Percentiles rank a stretch among this genome's conserved stretches.
These are phyloP conservation scores for Ottelia alismoides DNA, from an alignment of 106 monocot genomes.

Conservation along the genomic window DNA sequence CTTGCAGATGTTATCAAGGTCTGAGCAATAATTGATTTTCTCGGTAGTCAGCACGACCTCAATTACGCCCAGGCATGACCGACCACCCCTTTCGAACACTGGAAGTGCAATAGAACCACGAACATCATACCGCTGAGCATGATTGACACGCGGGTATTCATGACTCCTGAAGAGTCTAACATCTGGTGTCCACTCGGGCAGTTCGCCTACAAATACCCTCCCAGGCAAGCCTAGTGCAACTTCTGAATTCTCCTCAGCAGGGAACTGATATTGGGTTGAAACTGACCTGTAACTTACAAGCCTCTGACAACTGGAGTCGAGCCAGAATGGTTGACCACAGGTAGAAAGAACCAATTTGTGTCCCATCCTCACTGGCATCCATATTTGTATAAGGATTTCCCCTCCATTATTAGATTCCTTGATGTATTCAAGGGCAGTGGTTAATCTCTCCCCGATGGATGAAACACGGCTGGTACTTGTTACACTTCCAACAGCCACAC, in stretches of 20 bases:
- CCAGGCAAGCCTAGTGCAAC: slow-evolving; percentile 62
- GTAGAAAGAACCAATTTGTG: slow-evolving; percentile 49
- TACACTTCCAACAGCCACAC: too few species aligned
- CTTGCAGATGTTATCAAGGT: slow-evolving; percentile 65
- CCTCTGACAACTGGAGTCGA: slow-evolving; percentile 27
- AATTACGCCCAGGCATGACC: slow-evolving; percentile 59
- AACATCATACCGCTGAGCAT: slow-evolving; percentile 44
- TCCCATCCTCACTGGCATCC: slow-evolving; percentile 46
- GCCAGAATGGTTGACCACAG: slow-evolving; percentile 50
- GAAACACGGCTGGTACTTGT: not conserved
- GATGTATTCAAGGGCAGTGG: slow-evolving; percentile 11
- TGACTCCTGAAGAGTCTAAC: slow-evolving; percentile 50
- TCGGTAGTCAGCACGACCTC: slow-evolving; percentile 55
- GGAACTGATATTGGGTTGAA: slow-evolving; percentile 45
- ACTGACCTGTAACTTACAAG: slow-evolving; percentile 46
- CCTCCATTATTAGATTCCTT: slow-evolving; percentile 26
- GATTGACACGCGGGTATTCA: slow-evolving; percentile 50
- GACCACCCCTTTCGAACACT: slow-evolving; percentile 36
- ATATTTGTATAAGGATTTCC: slow-evolving; percentile 61
- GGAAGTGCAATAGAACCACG: slow-evolving; percentile 66
- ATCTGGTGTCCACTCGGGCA: slow-evolving; percentile 96
- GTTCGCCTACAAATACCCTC: slow-evolving; percentile 53
- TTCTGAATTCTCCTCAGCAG: slow-evolving; percentile 39
- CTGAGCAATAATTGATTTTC: slow-evolving; percentile 59
- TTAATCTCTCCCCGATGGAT: slow-evolving; percentile 21